phyloP scores from a whole-genome alignment of 345 rosid genomes.

The Heritiera fomes region DNA sequence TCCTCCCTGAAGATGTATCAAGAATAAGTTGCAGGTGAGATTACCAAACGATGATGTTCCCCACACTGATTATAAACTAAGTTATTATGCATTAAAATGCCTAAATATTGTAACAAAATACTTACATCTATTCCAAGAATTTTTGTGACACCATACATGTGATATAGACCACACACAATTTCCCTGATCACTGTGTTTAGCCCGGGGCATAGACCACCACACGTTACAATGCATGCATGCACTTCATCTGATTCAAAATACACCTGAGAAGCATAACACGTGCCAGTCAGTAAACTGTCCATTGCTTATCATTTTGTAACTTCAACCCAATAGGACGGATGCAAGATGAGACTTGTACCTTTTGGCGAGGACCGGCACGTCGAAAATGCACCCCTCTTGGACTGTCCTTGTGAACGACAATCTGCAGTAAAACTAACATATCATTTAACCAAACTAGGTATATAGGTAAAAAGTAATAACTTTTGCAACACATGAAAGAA shows the following conservation, averaged over 20 bases:
- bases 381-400: slow-evolving; percentile 90
- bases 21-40: neutral
- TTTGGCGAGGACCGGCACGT: slow-evolving; percentile 95
- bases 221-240: slow-evolving; percentile 86
- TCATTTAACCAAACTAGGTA: neutral
- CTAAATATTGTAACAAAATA: neutral
- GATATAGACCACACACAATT: slow-evolving; percentile 69
- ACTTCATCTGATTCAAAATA: slow-evolving; percentile 76
- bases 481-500: neutral
- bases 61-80: neutral
- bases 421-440: slow-evolving; percentile 30
- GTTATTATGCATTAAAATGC: neutral
- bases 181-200: slow-evolving; percentile 97
- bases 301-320: slow-evolving; percentile 7
- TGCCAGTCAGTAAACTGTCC: slow-evolving; percentile 5
- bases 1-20: slow-evolving; percentile 63
- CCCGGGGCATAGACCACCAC: slow-evolving; percentile 96
- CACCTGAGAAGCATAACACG: slow-evolving; percentile 44
- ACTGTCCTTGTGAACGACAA: slow-evolving; percentile 72
- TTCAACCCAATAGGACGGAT: neutral
- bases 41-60: neutral
- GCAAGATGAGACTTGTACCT: slow-evolving; percentile 39
- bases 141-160: slow-evolving; percentile 79
- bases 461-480: neutral
- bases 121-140: slow-evolving; percentile 84